A percentile compares a stretch with the other conserved stretches of the same genome.
Evolutionary conservation across 179 eudicot genomes (phyloP).

Genomic region (Spinacia oleracea): DNA sequence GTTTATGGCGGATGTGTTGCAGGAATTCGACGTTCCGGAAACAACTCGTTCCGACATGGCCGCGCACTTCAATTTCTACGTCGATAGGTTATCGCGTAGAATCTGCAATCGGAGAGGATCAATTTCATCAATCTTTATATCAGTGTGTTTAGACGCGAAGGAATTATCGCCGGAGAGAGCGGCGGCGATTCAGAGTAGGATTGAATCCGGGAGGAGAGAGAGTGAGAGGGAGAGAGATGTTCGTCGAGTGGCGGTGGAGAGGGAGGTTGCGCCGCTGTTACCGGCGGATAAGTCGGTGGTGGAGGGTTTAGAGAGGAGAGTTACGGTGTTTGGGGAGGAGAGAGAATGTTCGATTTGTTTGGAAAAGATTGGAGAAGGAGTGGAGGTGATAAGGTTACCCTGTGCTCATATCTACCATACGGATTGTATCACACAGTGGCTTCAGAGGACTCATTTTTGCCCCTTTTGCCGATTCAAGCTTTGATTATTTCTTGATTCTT

Average conservation of each 20-base stretch:
- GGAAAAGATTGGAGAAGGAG: conserved; percentile 29
- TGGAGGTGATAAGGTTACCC: conserved; percentile 36
- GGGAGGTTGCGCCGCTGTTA: conserved; percentile 3
- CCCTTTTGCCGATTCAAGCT: conserved; percentile 45
- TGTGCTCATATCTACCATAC: conserved; percentile 40
- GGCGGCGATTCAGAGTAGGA: conserved; percentile 23
- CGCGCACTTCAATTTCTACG: conserved; percentile 27
- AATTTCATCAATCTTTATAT: conserved; percentile 8
- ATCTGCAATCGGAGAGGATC: conserved; percentile 1
- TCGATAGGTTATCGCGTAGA: conserved; percentile 23
- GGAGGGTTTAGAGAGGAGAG: conserved; percentile 33
- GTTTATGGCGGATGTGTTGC: conserved; percentile 18
- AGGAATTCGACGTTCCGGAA: conserved; percentile 27
- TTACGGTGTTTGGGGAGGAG: conserved; percentile 11
- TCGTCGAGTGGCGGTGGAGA: conserved; percentile 12
- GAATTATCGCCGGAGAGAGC: conserved; percentile 18
- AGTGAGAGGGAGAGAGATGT: background rate
- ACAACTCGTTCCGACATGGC: conserved; percentile 14
- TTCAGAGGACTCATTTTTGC: conserved; percentile 35
- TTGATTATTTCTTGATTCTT: background rate
- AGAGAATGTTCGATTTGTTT: conserved; percentile 39
- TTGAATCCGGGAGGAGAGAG: conserved; percentile 16
- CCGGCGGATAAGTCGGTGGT: conserved; percentile 36
- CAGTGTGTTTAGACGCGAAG: conserved; percentile 26
- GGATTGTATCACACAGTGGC: conserved; percentile 35